Conservation (phyloP, 2,329 filamentous ascomycete genomes). For the Pseudonectria foliicola region DNA sequence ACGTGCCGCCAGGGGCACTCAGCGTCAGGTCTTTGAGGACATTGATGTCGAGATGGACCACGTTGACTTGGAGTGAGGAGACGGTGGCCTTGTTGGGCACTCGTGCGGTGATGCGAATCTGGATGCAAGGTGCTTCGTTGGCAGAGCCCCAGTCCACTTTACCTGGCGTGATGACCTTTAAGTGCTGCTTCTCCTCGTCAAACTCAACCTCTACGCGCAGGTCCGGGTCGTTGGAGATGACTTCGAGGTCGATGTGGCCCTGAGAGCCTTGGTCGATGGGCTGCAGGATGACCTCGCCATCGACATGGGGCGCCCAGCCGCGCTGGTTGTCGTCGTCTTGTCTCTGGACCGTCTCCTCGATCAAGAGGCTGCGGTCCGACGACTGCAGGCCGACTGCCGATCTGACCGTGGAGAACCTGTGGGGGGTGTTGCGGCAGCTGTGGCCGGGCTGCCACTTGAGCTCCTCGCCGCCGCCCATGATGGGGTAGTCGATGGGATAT, state of each 20-base stretch:
- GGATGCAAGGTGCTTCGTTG: conserved; percentile 35
- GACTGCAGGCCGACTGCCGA: conserved; percentile 27
- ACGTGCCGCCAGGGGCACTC: conserved; percentile 18
- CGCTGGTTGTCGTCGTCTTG: conserved; percentile 10
- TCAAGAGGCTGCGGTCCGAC: conserved; percentile 27
- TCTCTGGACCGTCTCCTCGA: conserved; percentile 33
- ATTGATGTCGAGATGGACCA: conserved; percentile 33
- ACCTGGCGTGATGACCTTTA: conserved; percentile 34
- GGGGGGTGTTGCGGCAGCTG: conserved; percentile 20
- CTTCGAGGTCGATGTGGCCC: conserved; percentile 36
- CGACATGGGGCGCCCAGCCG: conserved; percentile 30
- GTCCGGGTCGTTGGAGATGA: conserved; percentile 37
- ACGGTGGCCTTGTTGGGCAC: conserved; percentile 35
- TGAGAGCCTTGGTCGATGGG: conserved; percentile 23
- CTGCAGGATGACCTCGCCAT: conserved; percentile 40
- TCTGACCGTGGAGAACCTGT: conserved; percentile 10
- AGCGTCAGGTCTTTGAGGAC: conserved; percentile 35
- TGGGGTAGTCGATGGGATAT: conserved; percentile 19
- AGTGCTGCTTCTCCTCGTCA: conserved; percentile 28
- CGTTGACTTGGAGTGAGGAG: conserved; percentile 28
- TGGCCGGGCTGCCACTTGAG: conserved; percentile 21
- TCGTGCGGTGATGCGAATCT: conserved; percentile 40
- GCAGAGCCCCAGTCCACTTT: conserved; percentile 21
- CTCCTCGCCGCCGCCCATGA: conserved; percentile 10
- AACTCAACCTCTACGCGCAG: conserved; percentile 29